phyloP scores from a whole-genome alignment of 1,139 yeast species.

The Lodderomyces oxycetoniae region DNA sequence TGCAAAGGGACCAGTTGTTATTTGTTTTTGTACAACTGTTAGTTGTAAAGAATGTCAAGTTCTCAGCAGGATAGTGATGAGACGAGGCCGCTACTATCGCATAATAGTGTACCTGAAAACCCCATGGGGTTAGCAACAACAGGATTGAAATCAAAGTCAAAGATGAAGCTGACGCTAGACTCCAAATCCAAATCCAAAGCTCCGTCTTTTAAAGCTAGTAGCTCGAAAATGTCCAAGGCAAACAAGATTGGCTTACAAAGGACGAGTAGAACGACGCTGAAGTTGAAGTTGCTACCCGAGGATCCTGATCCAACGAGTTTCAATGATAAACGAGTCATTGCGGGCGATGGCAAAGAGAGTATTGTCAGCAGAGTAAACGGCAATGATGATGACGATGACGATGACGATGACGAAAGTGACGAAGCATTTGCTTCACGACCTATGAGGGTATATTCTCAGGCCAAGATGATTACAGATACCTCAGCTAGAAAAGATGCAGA shows the following conservation, averaged over 20 bases:
- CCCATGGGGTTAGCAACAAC: constrained; percentile 5
- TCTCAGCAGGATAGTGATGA: constrained; percentile 1
- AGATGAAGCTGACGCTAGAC: not conserved
- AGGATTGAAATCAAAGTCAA: too few relatives aligned
- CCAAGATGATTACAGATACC: constrained; percentile 78
- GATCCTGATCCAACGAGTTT: constrained; percentile 33
- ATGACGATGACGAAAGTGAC: constrained; percentile 23
- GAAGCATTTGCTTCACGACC: constrained; percentile 24
- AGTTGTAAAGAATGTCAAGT: too few relatives aligned
- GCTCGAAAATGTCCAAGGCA: constrained; percentile 29
- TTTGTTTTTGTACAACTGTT: too few relatives aligned
- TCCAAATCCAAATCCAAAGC: not conserved
- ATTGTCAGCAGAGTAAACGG: not conserved
- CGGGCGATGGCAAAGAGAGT: constrained; percentile 11
- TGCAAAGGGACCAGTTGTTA: too few relatives aligned
- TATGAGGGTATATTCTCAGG: constrained; percentile 67
- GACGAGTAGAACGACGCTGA: constrained; percentile 83
- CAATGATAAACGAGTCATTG: constrained; percentile 8
- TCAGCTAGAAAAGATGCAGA: constrained; percentile 95
- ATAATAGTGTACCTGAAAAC: constrained; percentile 5
- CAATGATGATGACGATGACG: constrained; percentile 8
- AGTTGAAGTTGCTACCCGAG: constrained; percentile 80
- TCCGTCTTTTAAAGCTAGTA: constrained; percentile 15
- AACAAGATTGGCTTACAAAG: constrained; percentile 74
- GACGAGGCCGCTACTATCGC: constrained; percentile 6